Evolutionary conservation across 257 asterid genomes (phyloP).

Genomic region (Ehretia macrophylla): DNA sequence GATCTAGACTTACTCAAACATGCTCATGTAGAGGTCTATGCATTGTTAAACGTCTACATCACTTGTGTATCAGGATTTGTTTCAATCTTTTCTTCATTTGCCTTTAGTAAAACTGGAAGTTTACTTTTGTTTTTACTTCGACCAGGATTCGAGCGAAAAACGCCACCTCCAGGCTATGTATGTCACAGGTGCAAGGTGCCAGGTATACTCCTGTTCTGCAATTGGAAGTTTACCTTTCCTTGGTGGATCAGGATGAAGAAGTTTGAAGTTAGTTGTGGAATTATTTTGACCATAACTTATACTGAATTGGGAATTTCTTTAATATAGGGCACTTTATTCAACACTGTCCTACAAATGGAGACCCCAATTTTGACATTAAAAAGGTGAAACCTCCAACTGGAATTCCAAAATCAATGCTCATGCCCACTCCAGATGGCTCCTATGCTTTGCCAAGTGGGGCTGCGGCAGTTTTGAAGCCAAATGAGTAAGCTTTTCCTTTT

Average conservation of each 20-base stretch:
- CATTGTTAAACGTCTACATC: too few species aligned
- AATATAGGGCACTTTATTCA: conserved; percentile 76
- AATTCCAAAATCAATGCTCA: conserved; percentile 80
- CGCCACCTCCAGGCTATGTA: conserved; percentile 82
- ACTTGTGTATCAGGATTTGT: too few species aligned
- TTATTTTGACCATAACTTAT: not conserved
- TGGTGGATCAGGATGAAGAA: not conserved
- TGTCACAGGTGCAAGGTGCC: conserved; percentile 90
- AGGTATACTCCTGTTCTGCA: conserved; percentile 43
- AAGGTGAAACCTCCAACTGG: conserved; percentile 86
- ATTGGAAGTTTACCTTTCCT: not conserved
- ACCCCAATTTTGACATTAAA: conserved; percentile 66
- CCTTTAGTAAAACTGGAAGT: conserved; percentile 9
- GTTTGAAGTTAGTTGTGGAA: too few species aligned
- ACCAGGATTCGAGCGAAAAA: conserved; percentile 69
- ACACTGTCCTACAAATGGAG: conserved; percentile 95
- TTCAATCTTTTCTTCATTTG: not conserved
- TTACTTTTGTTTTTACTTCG: conserved; percentile 36
- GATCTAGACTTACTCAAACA: too few species aligned
- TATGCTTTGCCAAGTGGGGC: conserved; percentile 78
- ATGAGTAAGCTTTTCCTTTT: conserved; percentile 42
- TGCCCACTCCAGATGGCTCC: conserved; percentile 80
- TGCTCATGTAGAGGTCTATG: too few species aligned
- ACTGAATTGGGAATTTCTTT: not conserved
- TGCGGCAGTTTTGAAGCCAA: conserved; percentile 64